These are phyloP conservation scores for Erythrobasidium yunnanense DNA, from an alignment of 768 basidiomycete species.

Conservation along the genomic window DNA sequence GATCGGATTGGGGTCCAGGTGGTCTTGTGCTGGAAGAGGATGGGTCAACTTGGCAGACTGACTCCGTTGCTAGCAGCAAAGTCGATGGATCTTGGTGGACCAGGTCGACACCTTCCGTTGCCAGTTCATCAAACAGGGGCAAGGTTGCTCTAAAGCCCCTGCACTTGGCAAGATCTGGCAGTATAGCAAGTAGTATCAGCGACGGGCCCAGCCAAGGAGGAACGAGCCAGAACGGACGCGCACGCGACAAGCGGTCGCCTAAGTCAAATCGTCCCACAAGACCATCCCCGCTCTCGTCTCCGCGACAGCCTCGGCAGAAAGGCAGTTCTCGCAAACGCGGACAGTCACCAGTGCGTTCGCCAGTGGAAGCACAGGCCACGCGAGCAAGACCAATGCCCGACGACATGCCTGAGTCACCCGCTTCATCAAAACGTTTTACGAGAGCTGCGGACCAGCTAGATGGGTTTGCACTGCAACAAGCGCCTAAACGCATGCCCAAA, in stretches of 20 bases:
- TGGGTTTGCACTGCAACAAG: background rate
- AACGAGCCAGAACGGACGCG: background rate
- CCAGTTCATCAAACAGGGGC: background rate
- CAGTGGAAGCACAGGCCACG: too few relatives aligned
- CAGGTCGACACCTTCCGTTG: background rate
- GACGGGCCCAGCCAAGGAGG: background rate
- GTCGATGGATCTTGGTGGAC: background rate
- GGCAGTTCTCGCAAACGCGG: background rate
- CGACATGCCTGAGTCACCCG: constrained; percentile 15
- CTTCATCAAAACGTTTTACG: constrained; percentile 4
- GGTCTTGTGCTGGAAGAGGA: constrained; percentile 13
- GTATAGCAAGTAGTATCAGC: background rate
- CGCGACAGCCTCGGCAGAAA: too few relatives aligned
- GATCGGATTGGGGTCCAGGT: constrained; percentile 13
- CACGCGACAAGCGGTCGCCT: background rate
- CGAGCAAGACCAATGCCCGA: background rate
- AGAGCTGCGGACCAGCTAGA: background rate
- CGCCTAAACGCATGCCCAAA: background rate
- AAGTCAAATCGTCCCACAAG: background rate
- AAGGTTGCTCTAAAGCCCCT: constrained; percentile 16
- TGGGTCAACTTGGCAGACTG: background rate
- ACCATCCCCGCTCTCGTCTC: too few relatives aligned
- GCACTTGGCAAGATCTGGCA: background rate
- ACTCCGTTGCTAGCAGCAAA: background rate
- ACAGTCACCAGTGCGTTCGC: background rate